These are phyloP conservation scores for Ogataea polymorpha DNA, from an alignment of 805 yeast species.

Conservation along the genomic window DNA sequence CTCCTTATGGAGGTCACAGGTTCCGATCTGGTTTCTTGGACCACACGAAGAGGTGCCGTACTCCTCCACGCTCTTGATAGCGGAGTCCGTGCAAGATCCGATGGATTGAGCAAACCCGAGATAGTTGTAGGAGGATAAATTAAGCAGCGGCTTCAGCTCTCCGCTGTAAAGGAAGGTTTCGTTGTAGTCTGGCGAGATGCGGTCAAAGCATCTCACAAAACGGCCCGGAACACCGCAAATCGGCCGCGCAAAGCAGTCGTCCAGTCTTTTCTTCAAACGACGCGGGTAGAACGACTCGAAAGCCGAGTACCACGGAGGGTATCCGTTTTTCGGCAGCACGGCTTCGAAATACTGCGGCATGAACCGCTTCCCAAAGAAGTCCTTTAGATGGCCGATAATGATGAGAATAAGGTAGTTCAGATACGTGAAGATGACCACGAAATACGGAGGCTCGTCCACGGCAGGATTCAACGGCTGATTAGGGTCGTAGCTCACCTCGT, in stretches of 20 bases:
- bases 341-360: constrained; percentile 62
- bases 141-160: constrained; percentile 70
- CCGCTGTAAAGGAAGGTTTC: constrained; percentile 73
- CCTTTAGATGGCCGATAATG: constrained; percentile 86
- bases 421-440: constrained; percentile 76
- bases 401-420: constrained; percentile 80
- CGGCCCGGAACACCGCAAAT: constrained; percentile 98
- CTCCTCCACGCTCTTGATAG: constrained; percentile 58
- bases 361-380: constrained; percentile 77
- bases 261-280: constrained; percentile 84
- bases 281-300: constrained; percentile 93
- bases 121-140: constrained; percentile 88
- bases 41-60: constrained; percentile 81
- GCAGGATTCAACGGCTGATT: constrained; percentile 60
- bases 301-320: constrained; percentile 93
- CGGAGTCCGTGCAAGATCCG: constrained; percentile 83
- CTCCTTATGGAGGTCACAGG: constrained; percentile 65
- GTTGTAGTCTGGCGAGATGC: constrained; percentile 65
- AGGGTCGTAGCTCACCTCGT: constrained; percentile 55
- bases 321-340: constrained; percentile 76
- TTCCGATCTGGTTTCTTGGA: constrained; percentile 71
- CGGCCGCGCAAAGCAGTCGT: constrained; percentile 93
- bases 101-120: constrained; percentile 95
- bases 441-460: constrained; percentile 83
- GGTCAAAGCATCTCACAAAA: constrained; percentile 74